Evolutionary conservation across 2,329 filamentous ascomycete species (phyloP).

Genomic region (Thelonectria discophora): DNA sequence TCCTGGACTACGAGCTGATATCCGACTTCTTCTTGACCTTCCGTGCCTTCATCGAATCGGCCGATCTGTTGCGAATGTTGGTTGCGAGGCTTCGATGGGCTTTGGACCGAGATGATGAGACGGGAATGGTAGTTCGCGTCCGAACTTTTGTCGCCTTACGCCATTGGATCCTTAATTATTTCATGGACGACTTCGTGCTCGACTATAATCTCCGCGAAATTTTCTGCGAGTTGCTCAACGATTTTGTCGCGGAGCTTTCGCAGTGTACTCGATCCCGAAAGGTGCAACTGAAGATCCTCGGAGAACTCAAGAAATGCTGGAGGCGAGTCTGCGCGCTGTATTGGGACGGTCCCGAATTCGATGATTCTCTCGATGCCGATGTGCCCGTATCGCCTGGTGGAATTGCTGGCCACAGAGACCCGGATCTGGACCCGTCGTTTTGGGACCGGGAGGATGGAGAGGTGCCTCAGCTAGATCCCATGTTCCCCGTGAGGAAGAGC

Average conservation of each 20-base stretch:
- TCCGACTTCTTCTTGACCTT: constrained; percentile 99
- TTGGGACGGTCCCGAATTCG: constrained; percentile 80
- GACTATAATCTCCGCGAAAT: constrained; percentile 76
- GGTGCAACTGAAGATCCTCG: constrained; percentile 81
- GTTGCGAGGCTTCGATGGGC: constrained; percentile 90
- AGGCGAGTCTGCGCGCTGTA: constrained; percentile 87
- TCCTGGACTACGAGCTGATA: constrained; percentile 95
- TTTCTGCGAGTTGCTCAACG: constrained; percentile 85
- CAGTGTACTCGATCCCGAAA: constrained; percentile 56
- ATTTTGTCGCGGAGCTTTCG: constrained; percentile 65
- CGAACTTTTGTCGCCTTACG: constrained; percentile 93
- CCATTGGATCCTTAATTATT: constrained; percentile 99
- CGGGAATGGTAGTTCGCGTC: constrained; percentile 92
- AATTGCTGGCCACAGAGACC: constrained; percentile 68
- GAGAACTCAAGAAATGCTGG: constrained; percentile 98
- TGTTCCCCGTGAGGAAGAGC: constrained; percentile 45
- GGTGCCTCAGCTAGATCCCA: constrained; percentile 55
- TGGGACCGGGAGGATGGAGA: constrained; percentile 59
- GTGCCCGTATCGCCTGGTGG: constrained; percentile 79
- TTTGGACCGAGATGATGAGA: constrained; percentile 79
- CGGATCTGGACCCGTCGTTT: constrained; percentile 62
- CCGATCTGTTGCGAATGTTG: constrained; percentile 82
- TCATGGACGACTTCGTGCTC: constrained; percentile 89
- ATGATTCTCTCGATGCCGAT: constrained; percentile 68
- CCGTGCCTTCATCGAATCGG: constrained; percentile 81